Evolutionary conservation across 441 rosid species (phyloP).

Genomic region (Pelargonium cotyledonis): DNA sequence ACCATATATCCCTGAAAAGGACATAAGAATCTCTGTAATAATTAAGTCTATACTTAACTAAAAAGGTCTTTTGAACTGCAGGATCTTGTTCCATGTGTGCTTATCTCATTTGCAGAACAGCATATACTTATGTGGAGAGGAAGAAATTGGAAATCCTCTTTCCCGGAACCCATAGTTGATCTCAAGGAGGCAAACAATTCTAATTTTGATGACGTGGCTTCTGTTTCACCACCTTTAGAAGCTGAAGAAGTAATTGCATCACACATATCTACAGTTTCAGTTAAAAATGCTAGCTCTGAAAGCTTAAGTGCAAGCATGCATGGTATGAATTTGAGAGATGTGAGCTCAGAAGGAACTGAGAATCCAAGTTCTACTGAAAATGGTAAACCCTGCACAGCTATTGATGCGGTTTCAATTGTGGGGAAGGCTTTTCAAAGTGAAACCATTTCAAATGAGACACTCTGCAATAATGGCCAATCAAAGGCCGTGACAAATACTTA

Average conservation of each 20-base stretch:
- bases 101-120: constrained; percentile 70
- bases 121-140: constrained; percentile 88
- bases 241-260: constrained; percentile 22
- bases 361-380: constrained; percentile 14
- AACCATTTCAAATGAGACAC: constrained; percentile 9
- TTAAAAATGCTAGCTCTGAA: constrained; percentile 14
- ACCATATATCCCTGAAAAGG: neutral
- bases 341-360: constrained; percentile 21
- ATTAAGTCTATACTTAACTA: neutral
- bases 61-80: constrained; percentile 21
- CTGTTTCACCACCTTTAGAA: constrained; percentile 26
- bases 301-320: constrained; percentile 9
- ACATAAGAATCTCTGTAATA: neutral
- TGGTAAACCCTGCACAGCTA: constrained; percentile 2
- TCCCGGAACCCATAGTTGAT: constrained; percentile 28
- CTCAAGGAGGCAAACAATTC: constrained; percentile 25
- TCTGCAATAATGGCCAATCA: constrained; percentile 13
- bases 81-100: constrained; percentile 86
- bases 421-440: constrained; percentile 5
- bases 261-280: constrained; percentile 19
- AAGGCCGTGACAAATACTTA: constrained; percentile 11
- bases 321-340: constrained; percentile 19
- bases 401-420: constrained; percentile 21
- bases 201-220: constrained; percentile 22
- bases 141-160: constrained; percentile 57